A percentile compares a stretch with the other conserved stretches of the same genome.
Conservation (phyloP, 192 early-diverging fungal species). For the Kickxella alabastrina region DNA sequence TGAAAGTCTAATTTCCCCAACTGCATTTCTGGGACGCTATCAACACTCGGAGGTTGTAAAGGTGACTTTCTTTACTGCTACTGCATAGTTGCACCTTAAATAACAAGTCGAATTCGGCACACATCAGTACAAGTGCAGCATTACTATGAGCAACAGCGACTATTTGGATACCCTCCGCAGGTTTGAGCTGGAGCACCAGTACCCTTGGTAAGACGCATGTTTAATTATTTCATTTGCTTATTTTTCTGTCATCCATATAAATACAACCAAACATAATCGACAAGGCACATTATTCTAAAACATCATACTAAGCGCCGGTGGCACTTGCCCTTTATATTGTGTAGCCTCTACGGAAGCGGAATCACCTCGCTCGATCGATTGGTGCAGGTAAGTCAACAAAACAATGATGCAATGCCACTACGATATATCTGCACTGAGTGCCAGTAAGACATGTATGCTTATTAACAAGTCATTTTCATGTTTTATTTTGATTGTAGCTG, state of each 20-base stretch:
- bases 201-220: conserved; percentile 31
- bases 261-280: not conserved
- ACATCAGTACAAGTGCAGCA: not conserved
- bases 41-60: too few relatives aligned
- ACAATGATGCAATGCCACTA: not conserved
- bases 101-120: not conserved
- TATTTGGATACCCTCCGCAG: conserved; percentile 32
- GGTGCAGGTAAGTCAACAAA: conserved; percentile 28
- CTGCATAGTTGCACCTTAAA: too few relatives aligned
- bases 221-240: not conserved
- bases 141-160: conserved; percentile 35
- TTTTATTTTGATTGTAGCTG: conserved; percentile 13
- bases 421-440: not conserved
- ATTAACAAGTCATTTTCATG: not conserved
- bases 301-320: not conserved
- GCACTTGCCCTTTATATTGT: not conserved
- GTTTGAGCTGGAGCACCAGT: conserved; percentile 40
- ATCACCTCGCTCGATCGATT: conserved; percentile 35
- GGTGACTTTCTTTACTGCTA: too few relatives aligned
- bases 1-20: too few relatives aligned
- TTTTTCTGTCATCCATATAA: not conserved
- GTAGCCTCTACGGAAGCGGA: conserved; percentile 37
- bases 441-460: not conserved
- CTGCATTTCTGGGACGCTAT: too few relatives aligned
- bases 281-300: not conserved